Conservation (phyloP, 2,329 filamentous ascomycete genomes). For the Trichophaea hybrida region DNA sequence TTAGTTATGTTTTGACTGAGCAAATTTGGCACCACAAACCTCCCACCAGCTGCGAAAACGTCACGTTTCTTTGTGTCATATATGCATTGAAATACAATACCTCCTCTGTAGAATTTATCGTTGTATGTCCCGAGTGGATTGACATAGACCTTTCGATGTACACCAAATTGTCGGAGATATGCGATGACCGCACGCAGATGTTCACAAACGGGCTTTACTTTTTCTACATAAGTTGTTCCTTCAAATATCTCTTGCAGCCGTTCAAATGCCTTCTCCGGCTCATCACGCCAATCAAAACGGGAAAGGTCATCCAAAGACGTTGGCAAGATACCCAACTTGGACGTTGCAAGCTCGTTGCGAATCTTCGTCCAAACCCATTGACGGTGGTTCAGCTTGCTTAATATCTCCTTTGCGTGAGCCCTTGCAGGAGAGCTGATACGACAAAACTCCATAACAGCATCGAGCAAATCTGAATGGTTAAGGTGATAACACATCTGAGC, state of each 20-base stretch:
- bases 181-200: conserved; percentile 66
- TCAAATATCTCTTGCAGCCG: conserved; percentile 51
- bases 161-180: conserved; percentile 60
- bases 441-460: conserved; percentile 73
- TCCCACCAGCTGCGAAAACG: conserved; percentile 82
- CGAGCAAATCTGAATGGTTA: conserved; percentile 74
- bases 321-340: conserved; percentile 64
- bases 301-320: conserved; percentile 83
- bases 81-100: conserved; percentile 78
- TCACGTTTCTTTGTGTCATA: conserved; percentile 69
- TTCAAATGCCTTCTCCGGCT: conserved; percentile 42
- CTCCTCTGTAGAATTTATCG: conserved; percentile 76
- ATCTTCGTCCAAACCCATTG: conserved; percentile 73
- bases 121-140: conserved; percentile 77
- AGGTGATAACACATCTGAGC: conserved; percentile 75
- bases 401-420: conserved; percentile 59
- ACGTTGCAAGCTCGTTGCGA: conserved; percentile 64
- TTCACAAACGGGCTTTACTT: conserved; percentile 49
- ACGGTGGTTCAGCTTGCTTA: conserved; percentile 76
- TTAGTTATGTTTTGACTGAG: neutral
- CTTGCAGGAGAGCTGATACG: conserved; percentile 57
- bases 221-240: conserved; percentile 48
- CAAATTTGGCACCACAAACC: neutral
- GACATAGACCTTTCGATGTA: conserved; percentile 67
- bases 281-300: conserved; percentile 77